phyloP scores from a whole-genome alignment of 2,329 filamentous ascomycete species.

The Aspergillus calidoustus region DNA sequence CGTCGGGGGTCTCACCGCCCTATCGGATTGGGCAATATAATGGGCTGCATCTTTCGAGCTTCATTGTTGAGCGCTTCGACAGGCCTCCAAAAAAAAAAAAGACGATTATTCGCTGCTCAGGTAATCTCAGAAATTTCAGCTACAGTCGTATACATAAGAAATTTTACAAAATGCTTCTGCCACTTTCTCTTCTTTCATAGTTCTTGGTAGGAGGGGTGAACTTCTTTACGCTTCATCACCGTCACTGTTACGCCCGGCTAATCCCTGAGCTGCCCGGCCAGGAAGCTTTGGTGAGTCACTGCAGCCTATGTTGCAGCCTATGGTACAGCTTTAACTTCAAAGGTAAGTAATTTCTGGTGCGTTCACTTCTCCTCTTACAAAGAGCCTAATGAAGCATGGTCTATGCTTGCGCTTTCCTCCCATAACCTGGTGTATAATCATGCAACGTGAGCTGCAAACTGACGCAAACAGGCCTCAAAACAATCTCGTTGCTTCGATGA shows the following conservation, averaged over 20 bases:
- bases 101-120: too few relatives aligned
- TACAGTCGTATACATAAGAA: too few relatives aligned
- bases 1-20: constrained; percentile 2
- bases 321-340: background rate
- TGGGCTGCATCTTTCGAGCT: background rate
- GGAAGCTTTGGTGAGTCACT: background rate
- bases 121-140: too few relatives aligned
- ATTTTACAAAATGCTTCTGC: background rate
- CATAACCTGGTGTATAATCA: background rate
- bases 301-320: background rate
- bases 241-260: background rate
- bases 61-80: background rate
- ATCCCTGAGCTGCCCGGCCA: background rate
- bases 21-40: background rate
- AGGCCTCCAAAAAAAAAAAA: too few relatives aligned
- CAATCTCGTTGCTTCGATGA: background rate
- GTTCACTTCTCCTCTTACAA: background rate
- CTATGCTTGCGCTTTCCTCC: background rate
- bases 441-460: background rate
- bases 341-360: background rate
- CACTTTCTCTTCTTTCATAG: background rate
- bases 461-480: background rate
- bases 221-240: background rate
- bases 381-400: background rate
- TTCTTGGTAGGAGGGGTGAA: background rate